A percentile compares a stretch with the other conserved stretches of the same genome.
Evolutionary conservation across 495 filamentous ascomycete species (phyloP).

Genomic region (Niebla homalea): DNA sequence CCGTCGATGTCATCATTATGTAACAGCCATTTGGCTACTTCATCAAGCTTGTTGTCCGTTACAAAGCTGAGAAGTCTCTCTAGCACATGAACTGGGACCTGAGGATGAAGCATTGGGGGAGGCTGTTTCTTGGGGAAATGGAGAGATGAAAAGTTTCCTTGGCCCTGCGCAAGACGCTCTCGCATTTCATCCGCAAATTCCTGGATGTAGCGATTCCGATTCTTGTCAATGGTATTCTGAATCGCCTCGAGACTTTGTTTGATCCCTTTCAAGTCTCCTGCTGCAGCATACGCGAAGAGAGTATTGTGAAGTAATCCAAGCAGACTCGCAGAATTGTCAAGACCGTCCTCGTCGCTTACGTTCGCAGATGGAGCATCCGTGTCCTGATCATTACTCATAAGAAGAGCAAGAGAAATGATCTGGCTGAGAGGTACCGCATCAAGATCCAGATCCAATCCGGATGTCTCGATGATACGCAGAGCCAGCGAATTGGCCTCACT

Average conservation of each 20-base stretch:
- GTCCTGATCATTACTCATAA: not conserved
- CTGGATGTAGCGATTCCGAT: slow-evolving; percentile 6
- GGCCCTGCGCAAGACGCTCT: not conserved
- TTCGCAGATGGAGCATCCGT: not conserved
- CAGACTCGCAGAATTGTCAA: slow-evolving; percentile 6
- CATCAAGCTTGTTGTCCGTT: slow-evolving; percentile 30
- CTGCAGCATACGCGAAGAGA: slow-evolving; percentile 5
- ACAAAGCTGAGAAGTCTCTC: slow-evolving; percentile 40
- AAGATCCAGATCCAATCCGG: slow-evolving; percentile 24
- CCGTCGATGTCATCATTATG: slow-evolving; percentile 43
- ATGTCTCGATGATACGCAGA: slow-evolving; percentile 38
- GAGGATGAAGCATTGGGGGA: slow-evolving; percentile 17
- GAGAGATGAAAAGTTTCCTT: not conserved
- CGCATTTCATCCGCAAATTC: slow-evolving; percentile 9
- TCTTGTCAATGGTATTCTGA: slow-evolving; percentile 9
- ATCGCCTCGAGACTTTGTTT: slow-evolving; percentile 11
- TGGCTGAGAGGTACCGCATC: slow-evolving; percentile 29
- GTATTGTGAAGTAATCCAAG: slow-evolving; percentile 13
- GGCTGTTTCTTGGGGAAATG: not conserved
- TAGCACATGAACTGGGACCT: slow-evolving; percentile 35
- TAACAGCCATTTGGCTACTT: slow-evolving; percentile 43
- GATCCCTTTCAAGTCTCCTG: slow-evolving; percentile 8
- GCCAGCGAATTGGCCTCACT: slow-evolving; percentile 35
- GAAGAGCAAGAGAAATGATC: slow-evolving; percentile 10
- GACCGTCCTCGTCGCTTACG: not conserved